phyloP scores from a whole-genome alignment of 345 rosid genomes.

The Erysimum cheiranthoides region DNA sequence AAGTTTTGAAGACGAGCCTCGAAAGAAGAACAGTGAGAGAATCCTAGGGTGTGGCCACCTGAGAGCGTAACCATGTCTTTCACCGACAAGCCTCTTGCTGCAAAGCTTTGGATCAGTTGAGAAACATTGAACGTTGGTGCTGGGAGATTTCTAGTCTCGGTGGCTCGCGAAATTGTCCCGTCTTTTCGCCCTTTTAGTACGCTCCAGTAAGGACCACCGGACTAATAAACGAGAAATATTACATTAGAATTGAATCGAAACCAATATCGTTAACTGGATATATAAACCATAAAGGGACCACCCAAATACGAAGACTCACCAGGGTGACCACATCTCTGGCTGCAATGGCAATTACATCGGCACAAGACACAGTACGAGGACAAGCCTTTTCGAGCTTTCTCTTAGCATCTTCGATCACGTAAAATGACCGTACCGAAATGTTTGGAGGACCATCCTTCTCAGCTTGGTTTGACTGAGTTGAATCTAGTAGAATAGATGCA shows the following conservation, averaged over 20 bases:
- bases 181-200: conserved; percentile 83
- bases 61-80: conserved; percentile 85
- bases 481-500: conserved; percentile 74
- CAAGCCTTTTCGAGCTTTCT: conserved; percentile 72
- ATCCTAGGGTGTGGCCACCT: conserved; percentile 79
- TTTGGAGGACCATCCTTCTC: conserved; percentile 93
- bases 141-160: conserved; percentile 69
- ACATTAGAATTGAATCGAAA: not conserved
- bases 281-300: not conserved
- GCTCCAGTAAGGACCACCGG: conserved; percentile 78
- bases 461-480: conserved; percentile 66
- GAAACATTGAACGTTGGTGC: conserved; percentile 72
- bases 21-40: conserved; percentile 89
- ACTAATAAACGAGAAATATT: conserved; percentile 45
- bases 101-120: conserved; percentile 76
- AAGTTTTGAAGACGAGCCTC: conserved; percentile 66
- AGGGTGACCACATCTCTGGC: conserved; percentile 79
- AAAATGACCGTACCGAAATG: conserved; percentile 72
- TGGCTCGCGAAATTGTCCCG: conserved; percentile 70
- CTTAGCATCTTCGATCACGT: conserved; percentile 78
- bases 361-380: conserved; percentile 70
- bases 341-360: conserved; percentile 73
- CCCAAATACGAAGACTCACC: conserved; percentile 47
- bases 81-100: conserved; percentile 63
- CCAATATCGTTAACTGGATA: not conserved